Base-by-base conservation (phyloP, 345 rosid species). In the Rhizophora mangle region DNA sequence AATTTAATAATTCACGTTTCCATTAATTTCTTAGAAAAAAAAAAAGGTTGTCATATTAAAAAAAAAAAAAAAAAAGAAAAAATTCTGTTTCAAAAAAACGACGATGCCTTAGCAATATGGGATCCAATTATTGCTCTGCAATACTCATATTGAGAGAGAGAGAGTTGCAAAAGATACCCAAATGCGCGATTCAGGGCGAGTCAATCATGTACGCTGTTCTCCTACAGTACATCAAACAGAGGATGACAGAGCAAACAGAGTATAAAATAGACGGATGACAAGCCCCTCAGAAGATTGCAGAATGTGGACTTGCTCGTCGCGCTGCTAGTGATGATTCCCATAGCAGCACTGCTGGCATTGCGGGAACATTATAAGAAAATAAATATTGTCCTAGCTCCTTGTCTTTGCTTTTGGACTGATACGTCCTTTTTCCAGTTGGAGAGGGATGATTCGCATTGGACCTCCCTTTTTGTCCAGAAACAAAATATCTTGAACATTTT, bases 281-380 rank as follows among this genome's bases (percentile, higher is more conserved):
- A 20, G 24, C n/a, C n/a, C n/a, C n/a, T n/a, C n/a, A n/a, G n/a
- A 93, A 93, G 71, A 89, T 93, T 57, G 92, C 94, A 0, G 97
- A 89, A 78, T 93, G 91, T 52, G 98, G 97, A 62, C 94, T 91
- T 16, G 90, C 79, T 29, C 87, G 92, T 19, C 84, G 85, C 58
- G 75, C 72, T 58, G 79, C 76, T 46, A 19, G 78, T 0, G 89
- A 82, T 68, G 83, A 73, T 43, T 77, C 88, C 24, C 86, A 82
- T 51, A 75, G 84, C 51, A 87, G 81, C 64, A 90, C 90, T n/a
- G 89, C 90, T n/a, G 89, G 81, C 31, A 87, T 90, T 54, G 97
- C 94, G 7, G 96, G 98, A 60, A 89, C 98, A 47, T 71, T 90
- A 97, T 90, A 76, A 85, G 96, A 60, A 67, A 22, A 59, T 5